phyloP scores from a whole-genome alignment of 805 yeast genomes.

The Limtongia smithiae region DNA sequence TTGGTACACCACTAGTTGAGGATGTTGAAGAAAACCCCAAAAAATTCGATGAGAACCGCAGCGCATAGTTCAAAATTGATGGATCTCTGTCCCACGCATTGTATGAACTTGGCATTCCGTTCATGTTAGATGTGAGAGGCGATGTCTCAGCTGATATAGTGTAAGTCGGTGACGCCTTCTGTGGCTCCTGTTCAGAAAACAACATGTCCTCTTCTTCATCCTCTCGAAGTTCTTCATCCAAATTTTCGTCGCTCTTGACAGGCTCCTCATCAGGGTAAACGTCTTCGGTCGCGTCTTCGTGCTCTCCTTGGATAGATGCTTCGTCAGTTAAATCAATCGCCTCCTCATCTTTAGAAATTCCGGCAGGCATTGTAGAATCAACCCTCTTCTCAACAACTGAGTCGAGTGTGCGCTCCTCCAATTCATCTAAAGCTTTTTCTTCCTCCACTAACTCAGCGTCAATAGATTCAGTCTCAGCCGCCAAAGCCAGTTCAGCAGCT shows the following conservation, averaged over 20 bases:
- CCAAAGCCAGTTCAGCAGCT: slow-evolving; percentile 1
- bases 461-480: not conserved
- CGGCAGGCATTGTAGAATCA: too few relatives aligned
- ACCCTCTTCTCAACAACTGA: not conserved
- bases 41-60: slow-evolving; percentile 2
- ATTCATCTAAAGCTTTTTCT: not conserved
- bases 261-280: not conserved
- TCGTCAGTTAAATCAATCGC: slow-evolving; percentile 1
- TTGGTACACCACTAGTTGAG: not conserved
- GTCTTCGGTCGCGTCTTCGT: slow-evolving; percentile 2
- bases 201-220: slow-evolving; percentile 18
- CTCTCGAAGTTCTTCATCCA: slow-evolving; percentile 15
- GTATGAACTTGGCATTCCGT: slow-evolving; percentile 2
- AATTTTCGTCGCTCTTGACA: slow-evolving; percentile 2
- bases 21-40: slow-evolving; percentile 2
- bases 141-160: not conserved
- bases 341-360: not conserved
- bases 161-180: slow-evolving; percentile 1
- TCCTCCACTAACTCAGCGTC: not conserved
- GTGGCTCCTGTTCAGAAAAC: not conserved
- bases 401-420: not conserved
- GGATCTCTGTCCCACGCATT: slow-evolving; percentile 29
- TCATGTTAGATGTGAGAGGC: too few relatives aligned
- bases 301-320: slow-evolving; percentile 3
- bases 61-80: slow-evolving; percentile 8